Evolutionary conservation across 768 basidiomycete species (phyloP), one percentile per base, ranked within the genome.

Genomic region (Termitomyces eurrhizus): DNA sequence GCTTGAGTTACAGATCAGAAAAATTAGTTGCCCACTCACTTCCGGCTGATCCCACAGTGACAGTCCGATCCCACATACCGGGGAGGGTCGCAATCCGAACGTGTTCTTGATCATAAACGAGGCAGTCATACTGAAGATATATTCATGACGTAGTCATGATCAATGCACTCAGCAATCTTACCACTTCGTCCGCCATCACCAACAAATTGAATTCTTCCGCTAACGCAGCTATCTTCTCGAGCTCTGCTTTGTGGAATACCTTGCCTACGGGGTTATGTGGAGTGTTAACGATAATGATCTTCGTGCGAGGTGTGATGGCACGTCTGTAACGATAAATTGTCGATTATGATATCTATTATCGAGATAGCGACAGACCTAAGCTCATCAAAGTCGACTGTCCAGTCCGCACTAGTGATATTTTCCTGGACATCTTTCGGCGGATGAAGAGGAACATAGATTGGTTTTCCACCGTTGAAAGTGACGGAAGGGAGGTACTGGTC

Each of bases 241-340:
- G 82, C 72, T 99, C 97, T 52, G 81, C 69, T 59, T 81, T 82
- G 7, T 87, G 90, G 72, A 97, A 98, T 39, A 98, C 93, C 74
- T 99, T 99, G 52, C 97, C 97, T n/a, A 98, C 84, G 26, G 97
- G 97, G 73, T 98, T 98, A 74, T 98, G 95, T 7, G 95, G 94
- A 2, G 96, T 98, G 74, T 97, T 98, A 66, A 97, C 79, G 65
- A 97, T 91, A 64, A 98, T 93, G 74, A 95, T 92, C 74, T 98
- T 99, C 7, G 95, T 89, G 54, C 89, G 87, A 12, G 92, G 83
- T 5, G 94, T 94, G 69, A 98, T 82, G 12, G 97, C 88, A 26
- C 82, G 83, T 58, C 93, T 90, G 49, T 21, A 33, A 14, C 41
- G 46, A n/a, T 18, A 57, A 41, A 24, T 50, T 21, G 39, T 55